A percentile compares a stretch with the other conserved stretches of the same genome.
These are phyloP conservation scores for Thecamonas trahens DNA, from an alignment of 78 protist genomes.

Conservation along the genomic window DNA sequence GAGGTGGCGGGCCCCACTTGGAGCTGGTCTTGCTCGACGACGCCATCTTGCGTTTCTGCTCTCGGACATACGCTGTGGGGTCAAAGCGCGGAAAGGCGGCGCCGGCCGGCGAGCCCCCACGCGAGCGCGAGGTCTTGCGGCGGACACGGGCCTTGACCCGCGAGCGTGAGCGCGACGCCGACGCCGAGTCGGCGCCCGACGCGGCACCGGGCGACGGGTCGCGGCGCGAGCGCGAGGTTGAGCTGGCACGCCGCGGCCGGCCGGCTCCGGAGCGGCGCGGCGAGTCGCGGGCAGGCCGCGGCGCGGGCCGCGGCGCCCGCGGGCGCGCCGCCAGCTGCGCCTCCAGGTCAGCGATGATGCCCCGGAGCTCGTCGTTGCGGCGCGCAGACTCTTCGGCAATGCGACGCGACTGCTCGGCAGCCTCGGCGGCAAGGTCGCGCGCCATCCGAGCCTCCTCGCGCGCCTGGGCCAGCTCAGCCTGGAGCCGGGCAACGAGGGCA, in stretches of 20 bases:
- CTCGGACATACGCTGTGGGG: constrained; percentile 3
- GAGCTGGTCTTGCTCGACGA: neutral
- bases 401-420: too few species aligned
- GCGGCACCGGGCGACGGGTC: neutral
- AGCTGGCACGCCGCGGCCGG: neutral
- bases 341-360: too few species aligned
- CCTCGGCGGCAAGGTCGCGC: neutral
- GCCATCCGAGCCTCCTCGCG: neutral
- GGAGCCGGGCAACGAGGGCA: neutral
- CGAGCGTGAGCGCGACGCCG: neutral
- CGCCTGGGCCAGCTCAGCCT: neutral
- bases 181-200: too few species aligned
- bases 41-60: neutral
- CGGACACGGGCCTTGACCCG: neutral
- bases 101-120: neutral
- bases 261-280: neutral
- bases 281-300: too few species aligned
- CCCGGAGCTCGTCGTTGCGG: neutral
- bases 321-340: too few species aligned
- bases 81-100: constrained; percentile 1
- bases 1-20: neutral
- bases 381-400: neutral
- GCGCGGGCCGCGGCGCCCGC: too few species aligned
- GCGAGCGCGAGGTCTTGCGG: neutral
- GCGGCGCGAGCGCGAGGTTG: neutral